A percentile compares a stretch with the other conserved stretches of the same genome.
Conservation (phyloP, 208 protist genomes). For the Acanthamoeba royreba region DNA sequence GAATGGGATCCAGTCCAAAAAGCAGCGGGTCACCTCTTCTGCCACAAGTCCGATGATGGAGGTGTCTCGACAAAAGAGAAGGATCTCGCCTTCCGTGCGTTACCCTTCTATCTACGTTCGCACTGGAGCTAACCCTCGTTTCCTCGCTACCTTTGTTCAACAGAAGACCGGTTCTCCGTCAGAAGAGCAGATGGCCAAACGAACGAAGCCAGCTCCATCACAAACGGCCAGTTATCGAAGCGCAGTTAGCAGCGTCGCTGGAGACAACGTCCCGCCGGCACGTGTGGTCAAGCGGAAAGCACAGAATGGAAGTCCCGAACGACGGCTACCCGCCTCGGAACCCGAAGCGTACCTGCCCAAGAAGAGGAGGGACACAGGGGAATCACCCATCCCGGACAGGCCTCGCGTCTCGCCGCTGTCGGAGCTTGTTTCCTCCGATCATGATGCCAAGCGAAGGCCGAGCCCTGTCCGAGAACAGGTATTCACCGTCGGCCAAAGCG, state of each 20-base stretch:
- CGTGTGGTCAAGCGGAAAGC: constrained; percentile 4
- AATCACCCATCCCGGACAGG: neutral
- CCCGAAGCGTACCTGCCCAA: neutral
- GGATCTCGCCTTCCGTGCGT: neutral
- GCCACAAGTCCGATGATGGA: neutral
- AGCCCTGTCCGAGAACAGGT: too few species aligned
- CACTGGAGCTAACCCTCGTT: neutral
- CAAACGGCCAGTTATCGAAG: neutral
- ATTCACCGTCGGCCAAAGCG: too few species aligned
- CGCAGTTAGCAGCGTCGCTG: neutral
- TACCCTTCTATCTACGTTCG: neutral
- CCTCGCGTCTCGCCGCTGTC: neutral
- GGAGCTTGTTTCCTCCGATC: neutral
- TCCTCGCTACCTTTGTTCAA: neutral
- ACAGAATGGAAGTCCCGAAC: neutral
- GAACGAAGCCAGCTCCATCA: neutral
- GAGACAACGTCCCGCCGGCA: too few species aligned
- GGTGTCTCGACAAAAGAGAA: neutral
- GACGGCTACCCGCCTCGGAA: neutral
- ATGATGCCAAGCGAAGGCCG: neutral
- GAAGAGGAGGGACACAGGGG: neutral
- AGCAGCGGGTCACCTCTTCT: neutral
- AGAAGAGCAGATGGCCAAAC: neutral
- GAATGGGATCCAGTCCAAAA: neutral
- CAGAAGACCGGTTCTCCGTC: neutral